These are phyloP conservation scores for Casaregolazyma suthepensis DNA, from an alignment of 1,139 yeast species.

Conservation along the genomic window DNA sequence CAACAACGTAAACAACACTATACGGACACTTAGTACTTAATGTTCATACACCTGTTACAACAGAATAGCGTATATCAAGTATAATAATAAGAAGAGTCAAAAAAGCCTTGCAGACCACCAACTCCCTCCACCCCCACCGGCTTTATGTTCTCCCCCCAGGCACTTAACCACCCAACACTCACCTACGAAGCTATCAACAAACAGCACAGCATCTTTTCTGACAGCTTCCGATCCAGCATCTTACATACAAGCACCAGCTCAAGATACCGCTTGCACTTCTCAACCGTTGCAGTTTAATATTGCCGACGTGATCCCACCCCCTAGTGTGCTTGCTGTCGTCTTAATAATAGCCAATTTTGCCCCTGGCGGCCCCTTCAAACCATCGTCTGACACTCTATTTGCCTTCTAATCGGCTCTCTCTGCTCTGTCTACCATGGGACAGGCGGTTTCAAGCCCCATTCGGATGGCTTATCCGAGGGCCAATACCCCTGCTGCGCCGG, in stretches of 20 bases:
- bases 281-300: neutral
- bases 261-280: too few species aligned
- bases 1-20: too few species aligned
- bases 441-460: constrained; percentile 6
- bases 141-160: neutral
- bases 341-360: neutral
- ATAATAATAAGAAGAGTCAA: too few species aligned
- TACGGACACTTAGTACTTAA: too few species aligned
- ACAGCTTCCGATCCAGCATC: neutral
- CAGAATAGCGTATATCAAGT: too few species aligned
- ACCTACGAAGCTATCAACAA: neutral
- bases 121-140: neutral
- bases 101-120: too few species aligned
- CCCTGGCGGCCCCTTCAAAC: neutral
- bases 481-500: neutral
- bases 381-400: neutral
- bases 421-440: constrained; percentile 1
- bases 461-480: constrained; percentile 2
- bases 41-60: too few species aligned
- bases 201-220: neutral
- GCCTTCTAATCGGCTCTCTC: neutral
- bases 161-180: neutral
- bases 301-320: neutral
- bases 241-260: neutral
- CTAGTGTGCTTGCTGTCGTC: neutral